A percentile compares a stretch with the other conserved stretches of the same genome.
These are phyloP conservation scores for Arachis stenosperma DNA, from an alignment of 306 rosid species.

Conservation along the genomic window DNA sequence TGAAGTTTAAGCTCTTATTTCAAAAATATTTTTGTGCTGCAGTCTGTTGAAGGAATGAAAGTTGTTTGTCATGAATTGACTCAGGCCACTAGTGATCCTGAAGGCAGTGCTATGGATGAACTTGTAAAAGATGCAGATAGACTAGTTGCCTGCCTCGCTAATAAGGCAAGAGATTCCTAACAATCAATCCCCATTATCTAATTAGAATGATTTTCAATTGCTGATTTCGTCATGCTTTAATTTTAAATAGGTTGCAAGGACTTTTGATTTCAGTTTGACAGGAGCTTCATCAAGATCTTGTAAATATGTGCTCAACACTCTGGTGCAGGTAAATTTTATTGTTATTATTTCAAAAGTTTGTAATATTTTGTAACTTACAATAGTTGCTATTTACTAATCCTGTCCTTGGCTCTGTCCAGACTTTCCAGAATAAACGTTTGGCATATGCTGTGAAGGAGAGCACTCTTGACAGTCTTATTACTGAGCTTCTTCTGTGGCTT, in stretches of 20 bases:
- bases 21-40: conserved; percentile 45
- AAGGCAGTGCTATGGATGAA: conserved; percentile 90
- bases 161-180: conserved; percentile 58
- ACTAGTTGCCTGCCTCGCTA: conserved; percentile 92
- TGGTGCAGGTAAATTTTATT: conserved; percentile 77
- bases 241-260: conserved; percentile 77
- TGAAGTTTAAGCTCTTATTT: conserved; percentile 27
- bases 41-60: conserved; percentile 99
- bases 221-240: not conserved
- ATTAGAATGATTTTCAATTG: not conserved
- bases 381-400: conserved; percentile 10
- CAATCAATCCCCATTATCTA: not conserved
- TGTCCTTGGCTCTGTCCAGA: conserved; percentile 51
- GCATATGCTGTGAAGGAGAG: conserved; percentile 92
- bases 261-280: conserved; percentile 96
- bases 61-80: conserved; percentile 97
- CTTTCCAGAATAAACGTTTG: conserved; percentile 92
- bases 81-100: conserved; percentile 89
- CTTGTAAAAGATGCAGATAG: conserved; percentile 86
- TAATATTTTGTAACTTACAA: conserved; percentile 13
- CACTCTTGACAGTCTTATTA: conserved; percentile 91
- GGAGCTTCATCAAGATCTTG: conserved; percentile 98
- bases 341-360: conserved; percentile 22
- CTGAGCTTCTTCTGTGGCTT: conserved; percentile 98
- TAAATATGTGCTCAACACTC: conserved; percentile 98